phyloP scores from a whole-genome alignment of 495 filamentous ascomycete species.

The Podospora australis region DNA sequence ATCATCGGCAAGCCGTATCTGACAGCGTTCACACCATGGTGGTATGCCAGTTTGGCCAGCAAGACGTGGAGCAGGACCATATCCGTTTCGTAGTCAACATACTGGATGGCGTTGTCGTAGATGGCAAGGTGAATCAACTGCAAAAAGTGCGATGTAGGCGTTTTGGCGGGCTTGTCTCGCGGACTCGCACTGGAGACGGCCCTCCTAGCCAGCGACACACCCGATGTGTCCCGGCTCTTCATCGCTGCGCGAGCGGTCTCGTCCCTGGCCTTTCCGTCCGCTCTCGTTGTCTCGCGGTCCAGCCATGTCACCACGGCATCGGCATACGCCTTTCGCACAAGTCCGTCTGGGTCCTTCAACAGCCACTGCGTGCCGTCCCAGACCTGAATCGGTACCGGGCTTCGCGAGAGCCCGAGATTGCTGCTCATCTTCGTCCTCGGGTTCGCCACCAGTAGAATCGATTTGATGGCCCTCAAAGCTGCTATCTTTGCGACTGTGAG shows the following conservation, averaged over 20 bases:
- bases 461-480: slow-evolving; percentile 73
- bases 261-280: slow-evolving; percentile 56
- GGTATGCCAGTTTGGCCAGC: slow-evolving; percentile 61
- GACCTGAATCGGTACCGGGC: slow-evolving; percentile 64
- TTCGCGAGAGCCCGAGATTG: slow-evolving; percentile 59
- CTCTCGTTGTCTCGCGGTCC: slow-evolving; percentile 64
- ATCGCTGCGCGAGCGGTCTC: slow-evolving; percentile 37
- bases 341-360: slow-evolving; percentile 64
- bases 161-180: slow-evolving; percentile 50
- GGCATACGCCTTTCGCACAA: slow-evolving; percentile 74
- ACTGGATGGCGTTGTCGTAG: slow-evolving; percentile 76
- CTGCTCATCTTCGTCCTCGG: slow-evolving; percentile 51
- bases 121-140: slow-evolving; percentile 79
- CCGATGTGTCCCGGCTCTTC: slow-evolving; percentile 28
- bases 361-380: slow-evolving; percentile 95
- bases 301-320: slow-evolving; percentile 80
- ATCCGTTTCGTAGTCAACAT: slow-evolving; percentile 61
- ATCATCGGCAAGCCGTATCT: slow-evolving; percentile 80
- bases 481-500: slow-evolving; percentile 65
- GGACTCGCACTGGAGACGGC: slow-evolving; percentile 63
- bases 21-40: slow-evolving; percentile 79
- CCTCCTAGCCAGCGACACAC: slow-evolving; percentile 46
- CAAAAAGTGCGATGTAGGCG: slow-evolving; percentile 61
- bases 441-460: slow-evolving; percentile 73
- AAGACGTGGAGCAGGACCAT: slow-evolving; percentile 70